Base-by-base conservation (phyloP, 2,329 filamentous ascomycete species). In the Ophiostoma fasciatum region DNA sequence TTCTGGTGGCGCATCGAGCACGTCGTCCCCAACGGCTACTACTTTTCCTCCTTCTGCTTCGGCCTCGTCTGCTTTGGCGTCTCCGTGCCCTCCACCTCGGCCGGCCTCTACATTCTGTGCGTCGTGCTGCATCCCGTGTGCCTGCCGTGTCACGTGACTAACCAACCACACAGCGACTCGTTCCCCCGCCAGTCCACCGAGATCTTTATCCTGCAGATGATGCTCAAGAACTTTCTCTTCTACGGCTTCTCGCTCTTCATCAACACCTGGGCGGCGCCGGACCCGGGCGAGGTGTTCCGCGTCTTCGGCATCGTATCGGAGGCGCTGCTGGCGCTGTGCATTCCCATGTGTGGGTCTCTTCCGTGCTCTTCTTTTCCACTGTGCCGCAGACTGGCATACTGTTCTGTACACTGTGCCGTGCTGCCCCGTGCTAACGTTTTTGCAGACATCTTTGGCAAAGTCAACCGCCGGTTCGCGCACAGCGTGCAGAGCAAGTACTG, bases 141-240 rank as follows among this genome's bases (percentile, higher is more conserved):
- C 27, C 36, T 30, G n/a, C 22, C 7, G 11, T 13, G 11, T 25
- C 9, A 23, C 7, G 9, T 23, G 4, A 5, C 26, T 8, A 8
- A 13, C 8, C 12, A 19, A 22, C n/a, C 7, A 3, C 5, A 4
- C 18, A 53, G 51, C 6, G 52, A 55, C 31, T 47, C 50, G 0
- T 55, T 53, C 35, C 48, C 47, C 10, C 41, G 36, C 3, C 45
- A 52, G 28, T 42, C 48, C 2, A 53, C 51, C 4, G 46, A 53
- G 31, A 48, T 55, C 12, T 55, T 55, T 40, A 49, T 54, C 31
- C 41, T 55, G 9, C 51, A 55, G 30, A 55, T 55, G 52, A 53
- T 53, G 50, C 42, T 52, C 2, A 55, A 54, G 38, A 54, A 54
- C 29, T 52, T 55, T 33, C 28, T 53, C 4, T 54, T 54, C 38